phyloP scores from a whole-genome alignment of 768 basidiomycete genomes.

The Hydnomerulius pinastri region DNA sequence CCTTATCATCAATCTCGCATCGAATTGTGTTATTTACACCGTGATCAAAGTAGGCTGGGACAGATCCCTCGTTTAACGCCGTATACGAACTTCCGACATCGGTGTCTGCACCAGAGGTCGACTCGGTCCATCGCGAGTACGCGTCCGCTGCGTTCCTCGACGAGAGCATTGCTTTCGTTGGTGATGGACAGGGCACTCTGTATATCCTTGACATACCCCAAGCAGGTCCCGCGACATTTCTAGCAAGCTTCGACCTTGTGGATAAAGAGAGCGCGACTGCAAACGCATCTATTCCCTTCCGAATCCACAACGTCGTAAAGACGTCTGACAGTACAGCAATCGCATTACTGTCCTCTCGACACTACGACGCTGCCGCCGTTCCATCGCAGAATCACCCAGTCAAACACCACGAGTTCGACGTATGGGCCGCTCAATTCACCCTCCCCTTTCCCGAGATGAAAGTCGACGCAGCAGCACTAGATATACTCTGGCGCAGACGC shows the following conservation, averaged over 20 bases:
- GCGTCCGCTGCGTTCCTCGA: constrained; percentile 67
- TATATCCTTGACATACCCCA: constrained; percentile 56
- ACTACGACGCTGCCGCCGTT: constrained; percentile 36
- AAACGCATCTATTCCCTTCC: constrained; percentile 38
- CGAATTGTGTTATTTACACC: constrained; percentile 8
- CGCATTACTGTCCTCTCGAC: constrained; percentile 61
- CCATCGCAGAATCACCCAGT: constrained; percentile 20
- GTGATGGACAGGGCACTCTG: constrained; percentile 72
- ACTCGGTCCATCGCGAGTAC: constrained; percentile 63
- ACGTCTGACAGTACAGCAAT: constrained; percentile 41
- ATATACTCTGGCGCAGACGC: constrained; percentile 68
- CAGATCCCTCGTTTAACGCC: constrained; percentile 52
- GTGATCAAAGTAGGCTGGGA: constrained; percentile 47
- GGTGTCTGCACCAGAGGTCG: constrained; percentile 42
- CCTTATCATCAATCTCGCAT: constrained; percentile 3
- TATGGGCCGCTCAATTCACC: constrained; percentile 60
- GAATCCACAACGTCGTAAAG: constrained; percentile 36
- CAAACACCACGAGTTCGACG: constrained; percentile 54
- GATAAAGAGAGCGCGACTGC: constrained; percentile 23
- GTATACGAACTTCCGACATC: constrained; percentile 63
- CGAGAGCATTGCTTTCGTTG: constrained; percentile 49
- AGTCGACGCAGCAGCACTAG: constrained; percentile 38
- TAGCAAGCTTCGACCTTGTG: constrained; percentile 54
- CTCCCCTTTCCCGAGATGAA: constrained; percentile 40
- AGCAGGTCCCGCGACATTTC: constrained; percentile 40